Evolutionary conservation across 2,329 filamentous ascomycete genomes (phyloP).

Genomic region (Epichloe scottii): DNA sequence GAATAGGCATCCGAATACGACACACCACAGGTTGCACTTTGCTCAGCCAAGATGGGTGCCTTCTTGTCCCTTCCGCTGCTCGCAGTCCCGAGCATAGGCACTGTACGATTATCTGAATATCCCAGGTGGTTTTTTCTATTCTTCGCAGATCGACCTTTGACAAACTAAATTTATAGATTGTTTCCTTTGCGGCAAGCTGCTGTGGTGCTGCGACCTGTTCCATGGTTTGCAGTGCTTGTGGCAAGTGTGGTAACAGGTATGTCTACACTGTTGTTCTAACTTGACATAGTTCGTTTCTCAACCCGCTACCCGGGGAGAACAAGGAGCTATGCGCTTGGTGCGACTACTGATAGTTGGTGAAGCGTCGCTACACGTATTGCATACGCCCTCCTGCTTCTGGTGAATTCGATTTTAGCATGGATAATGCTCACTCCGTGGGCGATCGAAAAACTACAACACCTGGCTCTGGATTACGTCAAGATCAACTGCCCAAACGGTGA

Average conservation of each 20-base stretch:
- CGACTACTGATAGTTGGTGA: not conserved
- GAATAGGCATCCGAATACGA: too few species aligned
- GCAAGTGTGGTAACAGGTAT: conserved; percentile 92
- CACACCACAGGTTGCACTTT: not conserved
- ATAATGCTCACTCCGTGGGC: conserved; percentile 99
- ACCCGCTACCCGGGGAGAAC: not conserved
- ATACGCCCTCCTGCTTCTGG: conserved; percentile 83
- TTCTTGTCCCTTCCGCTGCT: conserved; percentile 81
- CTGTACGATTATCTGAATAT: conserved; percentile 46
- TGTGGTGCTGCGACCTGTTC: conserved; percentile 95
- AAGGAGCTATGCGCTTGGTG: not conserved
- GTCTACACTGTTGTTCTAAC: conserved; percentile 1
- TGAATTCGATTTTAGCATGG: conserved; percentile 97
- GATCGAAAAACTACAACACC: conserved; percentile 83
- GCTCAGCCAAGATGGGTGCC: conserved; percentile 58
- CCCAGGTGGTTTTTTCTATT: not conserved
- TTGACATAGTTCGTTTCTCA: not conserved
- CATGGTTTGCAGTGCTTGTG: conserved; percentile 88
- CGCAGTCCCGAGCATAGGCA: conserved; percentile 73
- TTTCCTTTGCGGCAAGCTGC: conserved; percentile 76
- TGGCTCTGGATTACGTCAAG: conserved; percentile 91
- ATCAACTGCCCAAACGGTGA: conserved; percentile 84
- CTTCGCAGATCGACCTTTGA: not conserved
- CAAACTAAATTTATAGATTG: conserved; percentile 36
- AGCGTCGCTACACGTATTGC: conserved; percentile 95